Conservation (phyloP, 164 flowering plant genomes). For the Nymphaea colorata region DNA sequence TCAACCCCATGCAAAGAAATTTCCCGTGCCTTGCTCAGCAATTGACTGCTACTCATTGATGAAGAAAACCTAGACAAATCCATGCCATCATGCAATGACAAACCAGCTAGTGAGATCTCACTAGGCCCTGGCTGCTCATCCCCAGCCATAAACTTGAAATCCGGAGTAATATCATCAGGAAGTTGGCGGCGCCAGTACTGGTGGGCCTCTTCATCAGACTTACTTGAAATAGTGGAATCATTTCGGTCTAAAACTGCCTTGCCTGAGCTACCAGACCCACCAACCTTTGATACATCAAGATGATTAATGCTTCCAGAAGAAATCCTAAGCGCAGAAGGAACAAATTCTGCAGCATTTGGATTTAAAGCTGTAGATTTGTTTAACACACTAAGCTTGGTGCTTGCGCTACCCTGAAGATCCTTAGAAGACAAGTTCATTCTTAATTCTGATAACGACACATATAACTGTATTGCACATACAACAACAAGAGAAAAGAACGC, state of each 20-base stretch:
- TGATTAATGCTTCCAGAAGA: conserved; percentile 31
- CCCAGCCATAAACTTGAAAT: conserved; percentile 60
- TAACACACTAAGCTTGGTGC: conserved; percentile 23
- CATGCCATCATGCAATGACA: conserved; percentile 52
- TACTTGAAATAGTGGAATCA: conserved; percentile 64
- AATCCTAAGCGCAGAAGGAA: conserved; percentile 64
- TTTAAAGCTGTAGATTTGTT: conserved; percentile 50
- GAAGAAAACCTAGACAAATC: conserved; percentile 42
- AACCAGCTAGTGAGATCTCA: conserved; percentile 38
- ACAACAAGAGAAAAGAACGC: neutral
- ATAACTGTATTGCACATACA: neutral
- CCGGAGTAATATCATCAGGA: conserved; percentile 98
- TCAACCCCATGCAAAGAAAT: conserved; percentile 13
- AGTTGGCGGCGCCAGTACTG: conserved; percentile 82
- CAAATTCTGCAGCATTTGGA: conserved; percentile 93
- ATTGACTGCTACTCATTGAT: conserved; percentile 15
- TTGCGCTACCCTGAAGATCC: conserved; percentile 23
- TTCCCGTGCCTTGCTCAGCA: conserved; percentile 34
- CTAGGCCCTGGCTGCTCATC: conserved; percentile 53
- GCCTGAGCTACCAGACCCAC: conserved; percentile 32
- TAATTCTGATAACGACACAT: neutral
- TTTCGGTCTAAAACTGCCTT: conserved; percentile 55
- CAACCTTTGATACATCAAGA: conserved; percentile 24
- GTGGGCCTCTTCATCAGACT: conserved; percentile 88
- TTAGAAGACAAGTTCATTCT: conserved; percentile 72